Evolutionary conservation across 805 yeast genomes (phyloP), one percentile per base, ranked within the genome.

Genomic region (Candida andamanensis): DNA sequence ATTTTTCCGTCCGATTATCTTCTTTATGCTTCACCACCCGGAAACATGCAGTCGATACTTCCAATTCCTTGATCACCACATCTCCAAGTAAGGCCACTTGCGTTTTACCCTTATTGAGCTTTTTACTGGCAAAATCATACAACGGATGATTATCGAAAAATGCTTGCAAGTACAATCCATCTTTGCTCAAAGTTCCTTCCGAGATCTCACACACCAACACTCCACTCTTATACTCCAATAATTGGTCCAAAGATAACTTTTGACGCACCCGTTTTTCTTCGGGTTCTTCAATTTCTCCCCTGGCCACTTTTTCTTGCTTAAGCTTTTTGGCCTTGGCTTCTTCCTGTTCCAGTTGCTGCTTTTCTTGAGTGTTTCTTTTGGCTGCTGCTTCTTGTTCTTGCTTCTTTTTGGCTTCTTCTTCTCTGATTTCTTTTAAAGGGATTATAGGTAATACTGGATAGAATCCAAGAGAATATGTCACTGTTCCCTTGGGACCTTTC

Each of bases 391-490:
- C 60, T 6, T 56, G 59, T 24, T 53, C 60, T 19, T 54, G 51
- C 38, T 53, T 54, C 33, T 44, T 45, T 17, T 59, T 60, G 32
- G 66, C 58, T 39, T 67, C 69, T 32, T 71, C 76, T 46, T 78
- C 87, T 36, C 63, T 67, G 25, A 75, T 63, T 43, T 86, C 95
- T 33, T 77, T 80, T 26, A 86, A 78, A 22, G 85, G 74, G 63
- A 78, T 67, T n/a, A 89, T 81, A 6, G 89, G 85, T 32, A 82
- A 56, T 9, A 80, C 60, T 19, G 98, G 98, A 60, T 77, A 89
- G 67, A 90, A 92, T 2, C 94, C 74, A 35, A 84, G 62, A 4
- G 76, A 68, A 56, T 85, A 92, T 4, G 76, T 70, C 20, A 92
- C 66, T 15, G 70, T 58, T 54, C 98, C 98, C 63, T 81, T 83